Percentiles rank a stretch among this genome's conserved stretches.
Evolutionary conservation across 805 yeast genomes (phyloP).

Genomic region (Pichia occidentalis): DNA sequence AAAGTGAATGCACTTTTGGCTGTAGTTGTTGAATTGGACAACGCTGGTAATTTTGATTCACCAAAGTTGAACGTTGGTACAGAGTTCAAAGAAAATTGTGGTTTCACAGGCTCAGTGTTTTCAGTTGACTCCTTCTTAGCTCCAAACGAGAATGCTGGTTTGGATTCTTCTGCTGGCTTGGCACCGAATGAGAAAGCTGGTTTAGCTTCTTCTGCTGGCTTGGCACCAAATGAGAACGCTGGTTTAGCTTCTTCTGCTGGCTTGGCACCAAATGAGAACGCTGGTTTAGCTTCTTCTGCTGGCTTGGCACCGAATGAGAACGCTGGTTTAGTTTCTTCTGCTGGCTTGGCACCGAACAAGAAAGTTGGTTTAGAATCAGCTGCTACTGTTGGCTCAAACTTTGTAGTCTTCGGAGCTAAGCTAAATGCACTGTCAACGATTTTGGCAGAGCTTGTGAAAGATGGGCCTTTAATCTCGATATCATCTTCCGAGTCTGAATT

Average conservation of each 20-base stretch:
- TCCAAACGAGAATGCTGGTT: conserved; percentile 5
- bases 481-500: conserved; percentile 51
- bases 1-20: conserved; percentile 1
- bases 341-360: conserved; percentile 9
- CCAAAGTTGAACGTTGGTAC: too few relatives aligned
- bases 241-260: conserved; percentile 10
- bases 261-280: conserved; percentile 4
- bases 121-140: conserved; percentile 5
- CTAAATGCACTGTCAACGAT: conserved; percentile 31
- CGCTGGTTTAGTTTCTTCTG: too few relatives aligned
- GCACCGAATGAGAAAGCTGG: conserved; percentile 1
- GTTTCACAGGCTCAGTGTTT: conserved; percentile 5
- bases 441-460: conserved; percentile 39
- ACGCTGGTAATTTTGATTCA: too few relatives aligned
- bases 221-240: conserved; percentile 14
- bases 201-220: conserved; percentile 3
- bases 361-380: conserved; percentile 15
- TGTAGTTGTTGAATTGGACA: too few relatives aligned
- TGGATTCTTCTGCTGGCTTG: conserved; percentile 3
- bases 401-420: conserved; percentile 20
- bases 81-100: conserved; percentile 3
- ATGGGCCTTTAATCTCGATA: conserved; percentile 67
- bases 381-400: conserved; percentile 10
- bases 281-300: neutral
- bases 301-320: too few relatives aligned